Conservation (phyloP, 2,329 filamentous ascomycete species). For the Thielaviopsis populi region DNA sequence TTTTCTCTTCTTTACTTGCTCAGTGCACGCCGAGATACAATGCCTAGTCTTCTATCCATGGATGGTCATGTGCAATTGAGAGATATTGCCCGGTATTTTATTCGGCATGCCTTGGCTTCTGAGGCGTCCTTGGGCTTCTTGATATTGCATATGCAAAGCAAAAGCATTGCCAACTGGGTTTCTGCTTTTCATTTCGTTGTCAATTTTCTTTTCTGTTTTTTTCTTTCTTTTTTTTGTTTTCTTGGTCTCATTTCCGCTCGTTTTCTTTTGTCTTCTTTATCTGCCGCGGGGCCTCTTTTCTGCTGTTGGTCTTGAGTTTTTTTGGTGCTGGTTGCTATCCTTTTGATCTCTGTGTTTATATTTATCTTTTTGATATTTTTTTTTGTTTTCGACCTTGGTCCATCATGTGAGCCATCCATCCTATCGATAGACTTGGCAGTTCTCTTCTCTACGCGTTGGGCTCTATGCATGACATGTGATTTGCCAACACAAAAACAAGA, state of each 20-base stretch:
- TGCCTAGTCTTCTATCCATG: not conserved
- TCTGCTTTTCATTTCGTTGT: constrained; percentile 7
- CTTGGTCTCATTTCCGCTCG: not conserved
- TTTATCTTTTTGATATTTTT: not conserved
- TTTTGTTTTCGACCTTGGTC: not conserved
- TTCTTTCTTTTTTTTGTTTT: constrained; percentile 4
- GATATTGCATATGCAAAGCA: not conserved
- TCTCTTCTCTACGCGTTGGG: too few relatives aligned
- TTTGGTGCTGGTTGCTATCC: not conserved
- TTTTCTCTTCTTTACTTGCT: not conserved
- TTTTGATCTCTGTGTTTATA: not conserved
- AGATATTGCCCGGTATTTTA: not conserved
- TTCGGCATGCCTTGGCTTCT: not conserved
- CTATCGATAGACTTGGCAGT: not conserved
- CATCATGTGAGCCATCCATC: not conserved
- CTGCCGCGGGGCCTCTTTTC: not conserved
- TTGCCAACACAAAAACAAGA: too few relatives aligned
- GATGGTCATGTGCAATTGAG: not conserved
- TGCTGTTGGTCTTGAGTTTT: not conserved
- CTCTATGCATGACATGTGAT: too few relatives aligned
- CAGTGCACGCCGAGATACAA: too few relatives aligned
- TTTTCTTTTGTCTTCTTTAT: not conserved
- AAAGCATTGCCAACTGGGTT: not conserved
- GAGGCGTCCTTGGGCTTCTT: not conserved
- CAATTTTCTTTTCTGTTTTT: constrained; percentile 5